phyloP scores from a whole-genome alignment of 495 filamentous ascomycete species.

The Bathelium albidoporum region DNA sequence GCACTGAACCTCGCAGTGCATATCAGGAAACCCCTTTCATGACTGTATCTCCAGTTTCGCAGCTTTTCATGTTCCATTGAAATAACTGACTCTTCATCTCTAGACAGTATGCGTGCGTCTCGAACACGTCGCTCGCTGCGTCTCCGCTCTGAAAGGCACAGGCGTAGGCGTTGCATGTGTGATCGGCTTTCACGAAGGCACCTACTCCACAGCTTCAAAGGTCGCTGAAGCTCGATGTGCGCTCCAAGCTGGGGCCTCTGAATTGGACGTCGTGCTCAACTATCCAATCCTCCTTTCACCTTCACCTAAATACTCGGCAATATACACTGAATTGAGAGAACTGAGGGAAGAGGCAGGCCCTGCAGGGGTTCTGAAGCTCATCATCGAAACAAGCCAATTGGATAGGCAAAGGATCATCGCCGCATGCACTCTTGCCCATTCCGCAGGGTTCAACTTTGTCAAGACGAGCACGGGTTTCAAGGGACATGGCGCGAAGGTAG shows the following conservation, averaged over 20 bases:
- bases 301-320: conserved; percentile 34
- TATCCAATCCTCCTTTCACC: conserved; percentile 41
- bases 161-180: conserved; percentile 50
- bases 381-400: conserved; percentile 56
- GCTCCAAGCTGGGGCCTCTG: conserved; percentile 45
- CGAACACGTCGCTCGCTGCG: conserved; percentile 42
- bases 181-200: conserved; percentile 59
- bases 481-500: conserved; percentile 46
- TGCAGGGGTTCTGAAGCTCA: conserved; percentile 49
- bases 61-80: neutral
- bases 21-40: neutral
- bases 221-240: conserved; percentile 44
- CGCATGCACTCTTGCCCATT: conserved; percentile 45
- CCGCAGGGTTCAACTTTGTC: conserved; percentile 54
- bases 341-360: conserved; percentile 43
- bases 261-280: conserved; percentile 62
- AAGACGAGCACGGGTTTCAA: conserved; percentile 64
- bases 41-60: neutral
- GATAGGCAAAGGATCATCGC: conserved; percentile 46
- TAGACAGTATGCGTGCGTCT: conserved; percentile 50
- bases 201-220: conserved; percentile 19
- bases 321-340: conserved; percentile 48
- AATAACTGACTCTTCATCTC: neutral
- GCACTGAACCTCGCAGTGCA: neutral
- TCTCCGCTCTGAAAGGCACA: conserved; percentile 41